Conservation (phyloP, 164 flowering plant species). For the Santalum album region DNA sequence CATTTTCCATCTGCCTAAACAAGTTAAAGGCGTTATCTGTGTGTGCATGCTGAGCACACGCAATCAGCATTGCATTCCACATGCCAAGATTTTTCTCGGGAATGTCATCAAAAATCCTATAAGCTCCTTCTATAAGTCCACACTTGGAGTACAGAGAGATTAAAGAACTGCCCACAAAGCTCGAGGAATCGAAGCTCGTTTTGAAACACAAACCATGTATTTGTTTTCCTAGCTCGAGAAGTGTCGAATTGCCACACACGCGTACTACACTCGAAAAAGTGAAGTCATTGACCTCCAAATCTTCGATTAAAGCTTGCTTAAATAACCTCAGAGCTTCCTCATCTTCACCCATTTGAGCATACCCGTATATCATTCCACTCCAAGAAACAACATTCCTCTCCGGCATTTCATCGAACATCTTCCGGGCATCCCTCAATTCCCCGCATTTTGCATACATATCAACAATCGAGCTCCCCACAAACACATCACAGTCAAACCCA, state of each 20-base stretch:
- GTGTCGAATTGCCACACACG: slow-evolving; percentile 60
- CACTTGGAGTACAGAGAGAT: slow-evolving; percentile 74
- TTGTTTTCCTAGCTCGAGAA: slow-evolving; percentile 68
- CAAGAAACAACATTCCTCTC: slow-evolving; percentile 84
- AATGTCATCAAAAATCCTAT: slow-evolving; percentile 45
- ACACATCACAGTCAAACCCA: slow-evolving; percentile 59
- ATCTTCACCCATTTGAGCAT: slow-evolving; percentile 56
- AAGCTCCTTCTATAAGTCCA: slow-evolving; percentile 60
- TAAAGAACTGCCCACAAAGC: slow-evolving; percentile 76
- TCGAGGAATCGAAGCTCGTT: slow-evolving; percentile 44
- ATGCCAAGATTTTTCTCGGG: slow-evolving; percentile 59
- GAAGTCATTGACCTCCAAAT: slow-evolving; percentile 74
- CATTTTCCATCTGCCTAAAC: slow-evolving; percentile 44
- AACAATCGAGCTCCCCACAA: slow-evolving; percentile 72
- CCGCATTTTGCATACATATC: slow-evolving; percentile 90
- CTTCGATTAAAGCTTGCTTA: slow-evolving; percentile 42
- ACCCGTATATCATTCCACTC: slow-evolving; percentile 89
- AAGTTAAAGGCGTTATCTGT: slow-evolving; percentile 38
- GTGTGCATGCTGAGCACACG: slow-evolving; percentile 82
- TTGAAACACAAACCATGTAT: slow-evolving; percentile 70
- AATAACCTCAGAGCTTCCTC: slow-evolving; percentile 76
- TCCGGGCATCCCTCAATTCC: slow-evolving; percentile 42
- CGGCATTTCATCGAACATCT: slow-evolving; percentile 81
- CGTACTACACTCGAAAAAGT: slow-evolving; percentile 70
- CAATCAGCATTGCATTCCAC: slow-evolving; percentile 86